Base-by-base conservation (phyloP, 192 early-diverging fungal species). In the Rhizoclosmatium sp. region DNA sequence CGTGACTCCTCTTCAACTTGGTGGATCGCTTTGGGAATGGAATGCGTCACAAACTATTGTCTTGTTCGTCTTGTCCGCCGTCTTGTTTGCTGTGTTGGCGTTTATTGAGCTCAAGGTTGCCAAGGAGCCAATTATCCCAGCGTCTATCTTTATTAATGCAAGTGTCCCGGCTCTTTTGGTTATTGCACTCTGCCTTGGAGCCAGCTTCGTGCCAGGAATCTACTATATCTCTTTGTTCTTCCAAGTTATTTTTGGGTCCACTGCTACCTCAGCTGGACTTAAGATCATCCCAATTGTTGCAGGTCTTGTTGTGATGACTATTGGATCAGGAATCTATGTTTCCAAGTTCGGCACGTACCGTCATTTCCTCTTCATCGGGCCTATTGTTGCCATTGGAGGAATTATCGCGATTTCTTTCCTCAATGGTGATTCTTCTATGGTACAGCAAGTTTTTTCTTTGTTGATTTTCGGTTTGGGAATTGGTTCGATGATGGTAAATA, bases 191-290 rank as follows among this genome's bases (percentile, higher is more conserved):
- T 82, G 75, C 65, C 40, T 87, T 41, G 89, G 89, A 47, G 80
- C 79, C 21, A 21, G 73, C 4, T 87, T 88, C 72, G 69, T 88
- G 59, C 39, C 85, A 12, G 75, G 84, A 56, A 88, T 93, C 31
- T 95, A 92, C 80, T 97, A 95, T 82, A 78, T 93, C 23, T 91
- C 93, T 41, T 79, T 92, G 62, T 67, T 61, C 51, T 59, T 71
- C 64, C 65, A 64, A 83, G 85, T 97, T 49, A 92, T 95, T 41
- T 86, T 91, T 66, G 92, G 88, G 39, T 89, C 92, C 46, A 77
- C 82, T 14, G 93, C 96, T 0, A 96, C 93, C 3, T 81, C 87
- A 9, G 90, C 94, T 2, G 96, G 96, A 56, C 75, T 95, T 16
- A 86, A 93, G 54, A 81, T 92, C 64, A 83, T 97, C 69, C 93